Conservation (phyloP, 108 stramenopile species). For the Skeletonema marinoi region DNA sequence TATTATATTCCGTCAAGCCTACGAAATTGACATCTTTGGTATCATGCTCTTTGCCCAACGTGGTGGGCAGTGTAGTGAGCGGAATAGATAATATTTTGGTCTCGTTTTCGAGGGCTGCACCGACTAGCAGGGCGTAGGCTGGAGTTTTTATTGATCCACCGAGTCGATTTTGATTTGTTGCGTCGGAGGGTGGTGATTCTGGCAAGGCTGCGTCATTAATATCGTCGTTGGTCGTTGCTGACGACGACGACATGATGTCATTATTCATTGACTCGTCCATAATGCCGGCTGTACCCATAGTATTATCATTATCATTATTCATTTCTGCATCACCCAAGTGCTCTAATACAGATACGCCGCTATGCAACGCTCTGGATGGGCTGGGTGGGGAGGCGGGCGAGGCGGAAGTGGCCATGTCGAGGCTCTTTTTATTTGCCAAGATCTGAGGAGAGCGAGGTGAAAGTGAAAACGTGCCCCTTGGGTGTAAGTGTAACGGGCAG, state of each 20-base stretch:
- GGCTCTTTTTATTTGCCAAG: too few species aligned
- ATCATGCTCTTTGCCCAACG: slow-evolving; percentile 59
- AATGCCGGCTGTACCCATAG: too few species aligned
- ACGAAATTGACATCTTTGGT: slow-evolving; percentile 53
- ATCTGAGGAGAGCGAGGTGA: too few species aligned
- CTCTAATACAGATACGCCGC: neutral
- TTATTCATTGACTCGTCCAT: too few species aligned
- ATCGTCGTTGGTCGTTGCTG: neutral
- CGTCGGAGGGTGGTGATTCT: neutral
- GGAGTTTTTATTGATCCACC: slow-evolving; percentile 1
- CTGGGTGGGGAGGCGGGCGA: neutral
- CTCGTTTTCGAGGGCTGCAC: neutral
- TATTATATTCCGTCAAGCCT: slow-evolving; percentile 37
- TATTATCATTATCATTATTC: neutral
- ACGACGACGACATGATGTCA: neutral
- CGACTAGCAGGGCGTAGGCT: slow-evolving; percentile 23
- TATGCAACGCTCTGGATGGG: neutral
- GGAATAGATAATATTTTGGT: slow-evolving; percentile 49
- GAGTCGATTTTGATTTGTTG: neutral
- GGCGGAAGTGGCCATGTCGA: neutral
- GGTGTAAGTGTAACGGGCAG: too few species aligned
- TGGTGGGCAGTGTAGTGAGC: slow-evolving; percentile 62
- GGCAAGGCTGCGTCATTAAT: neutral
- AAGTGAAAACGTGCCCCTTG: too few species aligned
- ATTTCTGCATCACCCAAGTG: neutral